Evolutionary conservation across 106 monocot genomes (phyloP).

Genomic region (Dendrobium officinale): DNA sequence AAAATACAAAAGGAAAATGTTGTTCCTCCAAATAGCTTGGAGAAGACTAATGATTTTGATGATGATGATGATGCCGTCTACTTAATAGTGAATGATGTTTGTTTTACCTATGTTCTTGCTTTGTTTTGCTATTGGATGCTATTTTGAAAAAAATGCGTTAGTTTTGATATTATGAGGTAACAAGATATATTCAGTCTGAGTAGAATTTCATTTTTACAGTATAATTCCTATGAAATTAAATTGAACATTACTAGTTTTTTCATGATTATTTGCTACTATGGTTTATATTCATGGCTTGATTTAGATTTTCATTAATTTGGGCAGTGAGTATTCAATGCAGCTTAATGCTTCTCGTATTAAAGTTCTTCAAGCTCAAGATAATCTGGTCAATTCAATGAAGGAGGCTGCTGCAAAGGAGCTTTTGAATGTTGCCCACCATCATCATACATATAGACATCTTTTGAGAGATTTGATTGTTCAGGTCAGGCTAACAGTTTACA

Average conservation of each 20-base stretch:
- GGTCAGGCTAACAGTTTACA: slow-evolving; percentile 6
- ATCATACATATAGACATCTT: slow-evolving; percentile 21
- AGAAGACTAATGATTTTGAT: background rate
- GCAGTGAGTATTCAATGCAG: slow-evolving; percentile 34
- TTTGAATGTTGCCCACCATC: slow-evolving; percentile 13
- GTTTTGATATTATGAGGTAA: background rate
- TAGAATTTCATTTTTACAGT: background rate
- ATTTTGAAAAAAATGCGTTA: background rate
- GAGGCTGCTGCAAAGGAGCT: slow-evolving; percentile 28
- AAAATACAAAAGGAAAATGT: too few relatives aligned
- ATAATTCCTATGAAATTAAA: background rate
- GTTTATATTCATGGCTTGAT: slow-evolving; percentile 1
- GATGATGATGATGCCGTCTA: background rate
- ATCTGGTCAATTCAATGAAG: slow-evolving; percentile 28
- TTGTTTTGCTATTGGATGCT: background rate
- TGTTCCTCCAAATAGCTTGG: background rate
- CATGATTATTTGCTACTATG: background rate
- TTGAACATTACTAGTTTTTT: slow-evolving; percentile 3
- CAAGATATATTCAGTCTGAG: background rate
- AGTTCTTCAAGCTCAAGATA: slow-evolving; percentile 29
- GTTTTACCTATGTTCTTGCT: background rate
- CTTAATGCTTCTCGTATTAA: slow-evolving; percentile 33
- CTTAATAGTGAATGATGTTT: background rate
- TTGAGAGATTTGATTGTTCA: slow-evolving; percentile 27
- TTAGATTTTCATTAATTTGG: slow-evolving; percentile 4